Evolutionary conservation across 805 yeast genomes (phyloP), one percentile per base, ranked within the genome.

Genomic region (Lipomyces orientalis): DNA sequence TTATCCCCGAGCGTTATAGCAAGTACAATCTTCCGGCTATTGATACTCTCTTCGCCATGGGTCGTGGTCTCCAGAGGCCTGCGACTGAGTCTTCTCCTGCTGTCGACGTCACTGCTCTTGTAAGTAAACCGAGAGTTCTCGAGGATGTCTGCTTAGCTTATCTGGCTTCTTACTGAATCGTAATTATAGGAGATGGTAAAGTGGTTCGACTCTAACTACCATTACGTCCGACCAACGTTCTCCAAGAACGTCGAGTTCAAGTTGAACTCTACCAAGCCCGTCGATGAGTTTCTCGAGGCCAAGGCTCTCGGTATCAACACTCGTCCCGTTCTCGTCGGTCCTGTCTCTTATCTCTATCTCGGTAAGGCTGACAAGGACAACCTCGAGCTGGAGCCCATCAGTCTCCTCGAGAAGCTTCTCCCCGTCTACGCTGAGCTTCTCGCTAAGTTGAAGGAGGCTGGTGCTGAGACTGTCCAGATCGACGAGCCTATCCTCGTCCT

Each of bases 171-270:
- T 43, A n/a, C 49, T 43, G 49, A 43, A 16, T 43, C 49, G 7
- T 43, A 43, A 43, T 43, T 63, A 22, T 52, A 67, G 65, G 97
- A 95, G 88, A 95, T 95, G 99, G 99, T 95, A 76, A 95, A 95
- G 87, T 95, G 99, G 99, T 95, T 95, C 77, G 99, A 95, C 84
- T 91, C 98, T 74, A 95, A 95, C 92, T 95, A 95, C 91, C 99
- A 95, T 84, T 95, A 95, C 82, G 98, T 95, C 79, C 91, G 99
- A 87, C 99, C 99, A 83, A 95, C 99, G 75, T 93, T 95, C 87
- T 90, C 97, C 66, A 88, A 93, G 86, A 86, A 92, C 75, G 94
- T 98, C 73, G 89, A 89, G 79, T 95, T 95, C 91, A 93, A 95
- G 86, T 90, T 95, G 82, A 92, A 90, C 83, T 97, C 97, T 79